A percentile compares a stretch with the other conserved stretches of the same genome.
Conservation (phyloP, 176 grass and related monocot species). For the Carex littledalei region DNA sequence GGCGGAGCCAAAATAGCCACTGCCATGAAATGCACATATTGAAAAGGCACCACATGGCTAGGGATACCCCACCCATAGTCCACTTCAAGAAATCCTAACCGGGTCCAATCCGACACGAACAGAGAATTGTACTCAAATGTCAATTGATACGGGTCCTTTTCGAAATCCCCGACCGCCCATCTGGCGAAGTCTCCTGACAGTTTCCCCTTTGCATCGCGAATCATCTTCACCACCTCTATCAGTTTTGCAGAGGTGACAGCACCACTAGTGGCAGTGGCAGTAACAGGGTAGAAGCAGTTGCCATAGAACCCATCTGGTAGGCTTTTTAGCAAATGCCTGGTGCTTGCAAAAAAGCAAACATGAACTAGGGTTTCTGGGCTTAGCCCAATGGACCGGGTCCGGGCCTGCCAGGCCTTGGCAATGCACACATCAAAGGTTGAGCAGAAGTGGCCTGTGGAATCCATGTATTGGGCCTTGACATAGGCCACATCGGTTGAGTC, state of each 20-base stretch:
- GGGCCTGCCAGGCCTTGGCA: conserved; percentile 63
- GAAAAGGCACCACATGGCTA: conserved; percentile 47
- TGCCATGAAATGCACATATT: conserved; percentile 60
- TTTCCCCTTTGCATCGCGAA: conserved; percentile 50
- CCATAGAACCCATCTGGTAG: conserved; percentile 56
- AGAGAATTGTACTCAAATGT: conserved; percentile 44
- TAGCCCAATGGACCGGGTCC: conserved; percentile 37
- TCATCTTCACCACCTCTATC: conserved; percentile 45
- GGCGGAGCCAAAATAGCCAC: conserved; percentile 50
- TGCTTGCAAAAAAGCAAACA: conserved; percentile 68
- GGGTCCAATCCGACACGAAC: conserved; percentile 70
- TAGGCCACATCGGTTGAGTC: neutral
- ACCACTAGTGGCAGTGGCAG: conserved; percentile 23
- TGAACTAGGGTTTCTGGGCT: conserved; percentile 23
- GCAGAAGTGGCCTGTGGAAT: conserved; percentile 38
- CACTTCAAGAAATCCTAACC: conserved; percentile 52
- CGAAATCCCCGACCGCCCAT: conserved; percentile 34
- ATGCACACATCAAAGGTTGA: conserved; percentile 60
- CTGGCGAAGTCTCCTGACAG: conserved; percentile 33
- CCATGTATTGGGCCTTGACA: conserved; percentile 41
- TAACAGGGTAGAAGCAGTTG: conserved; percentile 62
- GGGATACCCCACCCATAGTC: conserved; percentile 65
- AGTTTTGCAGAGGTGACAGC: conserved; percentile 10
- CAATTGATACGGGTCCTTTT: conserved; percentile 43
- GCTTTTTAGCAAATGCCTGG: conserved; percentile 38